phyloP scores from a whole-genome alignment of 371 early-diverging fungal species.

The Mucor sp. region DNA sequence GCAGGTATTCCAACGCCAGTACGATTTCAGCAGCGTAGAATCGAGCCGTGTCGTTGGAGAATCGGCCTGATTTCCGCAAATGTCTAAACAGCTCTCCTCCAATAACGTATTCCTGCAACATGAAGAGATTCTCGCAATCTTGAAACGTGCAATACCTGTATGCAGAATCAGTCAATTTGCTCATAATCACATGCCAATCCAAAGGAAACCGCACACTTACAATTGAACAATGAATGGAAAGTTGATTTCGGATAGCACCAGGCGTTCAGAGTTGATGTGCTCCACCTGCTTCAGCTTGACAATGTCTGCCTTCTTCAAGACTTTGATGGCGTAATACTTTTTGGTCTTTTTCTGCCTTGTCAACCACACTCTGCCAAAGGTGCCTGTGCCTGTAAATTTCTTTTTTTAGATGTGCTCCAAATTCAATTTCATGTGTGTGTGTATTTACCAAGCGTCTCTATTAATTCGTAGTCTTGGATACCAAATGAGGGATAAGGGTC shows the following conservation, averaged over 20 bases:
- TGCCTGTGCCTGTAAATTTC: conserved; percentile 48
- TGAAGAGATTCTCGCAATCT: conserved; percentile 85
- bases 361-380: conserved; percentile 65
- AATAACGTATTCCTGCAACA: conserved; percentile 97
- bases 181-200: background rate
- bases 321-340: conserved; percentile 95
- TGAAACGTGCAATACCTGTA: conserved; percentile 77
- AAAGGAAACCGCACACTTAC: conserved; percentile 56
- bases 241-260: conserved; percentile 71
- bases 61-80: conserved; percentile 47
- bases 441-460: conserved; percentile 66
- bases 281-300: conserved; percentile 80
- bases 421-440: background rate
- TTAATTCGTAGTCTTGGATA: conserved; percentile 59
- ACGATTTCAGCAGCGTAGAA: conserved; percentile 83
- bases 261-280: conserved; percentile 80
- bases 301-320: conserved; percentile 86
- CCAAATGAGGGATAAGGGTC: conserved; percentile 23
- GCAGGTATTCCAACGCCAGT: conserved; percentile 90
- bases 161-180: background rate
- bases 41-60: conserved; percentile 86
- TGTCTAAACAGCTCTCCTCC: conserved; percentile 91
- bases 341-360: conserved; percentile 33
- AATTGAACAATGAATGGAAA: conserved; percentile 83
- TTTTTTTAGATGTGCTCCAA: background rate